Evolutionary conservation across 495 filamentous ascomycete genomes (phyloP), one percentile per base, ranked within the genome.

Genomic region (Penicillium manginii): DNA sequence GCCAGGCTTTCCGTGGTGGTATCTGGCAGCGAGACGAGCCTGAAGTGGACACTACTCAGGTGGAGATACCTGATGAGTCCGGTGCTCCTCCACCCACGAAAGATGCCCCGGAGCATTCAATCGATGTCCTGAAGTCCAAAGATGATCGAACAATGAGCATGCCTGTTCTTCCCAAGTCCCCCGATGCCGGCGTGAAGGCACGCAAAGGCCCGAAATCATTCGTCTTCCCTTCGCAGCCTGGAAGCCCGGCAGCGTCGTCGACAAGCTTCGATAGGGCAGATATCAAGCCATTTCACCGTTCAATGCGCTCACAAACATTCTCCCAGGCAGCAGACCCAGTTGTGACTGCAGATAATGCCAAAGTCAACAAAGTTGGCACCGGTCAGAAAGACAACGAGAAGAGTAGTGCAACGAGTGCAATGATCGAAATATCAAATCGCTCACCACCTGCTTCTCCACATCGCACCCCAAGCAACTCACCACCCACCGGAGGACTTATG

Each of bases 1-100:
- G 82, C 45, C 90, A 96, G 65, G 70, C 75, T 23, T 92, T 91
- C 79, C 83, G 94, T 58, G 94, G 92, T 15, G 94, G 96, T 1
- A 90, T 98, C n/a, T 98, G 91, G 84, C 75, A 82, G 57, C 84
- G 86, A 54, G 87, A 89, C 26, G 76, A 72, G 69, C 62, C 78
- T 4, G 73, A 71, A 14, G 45, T 67, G 2, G 82, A 82, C 19
- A 47, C 19, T 58, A 67, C 76, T 5, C 71, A 80, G 35, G 76
- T 78, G 22, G 86, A 83, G 37, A 78, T 79, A 32, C 74, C 85
- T 23, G 83, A 87, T 60, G 82, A 86, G 54, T 71, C 71, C 32
- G 86, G 82, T 1, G 76, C 81, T 50, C 75, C 81, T 14, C 78
- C 82, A 15, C 80, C 80, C 23, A 74, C 71, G 4, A 67, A 63